Percentiles rank a stretch among this genome's conserved stretches.
Conservation (phyloP, 1,139 yeast species). For the Diutina neorugosa region DNA sequence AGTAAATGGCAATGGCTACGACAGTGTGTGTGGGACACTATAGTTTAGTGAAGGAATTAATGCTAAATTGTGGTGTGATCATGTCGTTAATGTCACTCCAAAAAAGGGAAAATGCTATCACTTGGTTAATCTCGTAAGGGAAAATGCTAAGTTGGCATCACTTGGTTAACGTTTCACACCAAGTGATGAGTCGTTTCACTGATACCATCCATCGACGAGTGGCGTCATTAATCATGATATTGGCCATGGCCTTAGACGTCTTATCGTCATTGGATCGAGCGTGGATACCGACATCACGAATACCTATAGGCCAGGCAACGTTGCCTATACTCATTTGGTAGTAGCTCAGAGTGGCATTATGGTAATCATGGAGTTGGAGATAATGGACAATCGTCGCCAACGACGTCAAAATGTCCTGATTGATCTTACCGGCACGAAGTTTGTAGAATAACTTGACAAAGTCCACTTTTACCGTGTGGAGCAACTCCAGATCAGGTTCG, state of each 20-base stretch:
- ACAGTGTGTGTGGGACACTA: too few relatives aligned
- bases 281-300: slow-evolving; percentile 69
- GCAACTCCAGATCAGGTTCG: slow-evolving; percentile 9
- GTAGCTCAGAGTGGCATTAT: slow-evolving; percentile 57
- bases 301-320: slow-evolving; percentile 91
- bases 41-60: too few relatives aligned
- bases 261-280: slow-evolving; percentile 44
- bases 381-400: slow-evolving; percentile 49
- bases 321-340: slow-evolving; percentile 74
- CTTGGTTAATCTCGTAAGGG: background rate
- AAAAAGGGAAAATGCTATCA: too few relatives aligned
- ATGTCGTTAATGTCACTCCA: too few relatives aligned
- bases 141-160: too few relatives aligned
- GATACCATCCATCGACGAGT: slow-evolving; percentile 73
- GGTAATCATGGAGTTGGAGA: slow-evolving; percentile 41
- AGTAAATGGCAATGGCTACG: too few relatives aligned
- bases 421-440: slow-evolving; percentile 37
- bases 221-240: slow-evolving; percentile 66
- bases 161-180: background rate
- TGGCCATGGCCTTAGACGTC: slow-evolving; percentile 38
- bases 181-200: slow-evolving; percentile 57
- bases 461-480: slow-evolving; percentile 46
- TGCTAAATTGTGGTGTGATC: too few relatives aligned
- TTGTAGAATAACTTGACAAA: slow-evolving; percentile 49
- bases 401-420: slow-evolving; percentile 35